Conservation (phyloP, 306 rosid species). For the Mucuna pruriens region DNA sequence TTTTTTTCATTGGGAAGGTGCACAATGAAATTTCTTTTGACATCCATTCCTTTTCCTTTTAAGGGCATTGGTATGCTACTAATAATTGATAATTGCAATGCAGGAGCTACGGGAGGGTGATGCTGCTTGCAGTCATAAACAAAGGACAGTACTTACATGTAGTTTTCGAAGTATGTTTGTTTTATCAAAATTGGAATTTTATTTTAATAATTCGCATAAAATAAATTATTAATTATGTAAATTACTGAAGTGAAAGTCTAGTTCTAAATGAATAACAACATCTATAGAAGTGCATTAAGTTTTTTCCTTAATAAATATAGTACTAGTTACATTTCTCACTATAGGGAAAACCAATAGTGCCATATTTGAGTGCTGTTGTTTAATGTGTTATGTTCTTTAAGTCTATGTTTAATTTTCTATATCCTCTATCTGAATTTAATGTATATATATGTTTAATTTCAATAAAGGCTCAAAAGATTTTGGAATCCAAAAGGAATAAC, state of each 20-base stretch:
- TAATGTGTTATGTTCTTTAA: neutral
- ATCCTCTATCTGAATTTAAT: neutral
- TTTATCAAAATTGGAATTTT: too few species aligned
- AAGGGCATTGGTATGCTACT: neutral
- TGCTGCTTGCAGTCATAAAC: constrained; percentile 8
- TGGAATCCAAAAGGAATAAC: neutral
- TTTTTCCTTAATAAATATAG: too few species aligned
- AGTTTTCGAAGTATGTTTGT: too few species aligned
- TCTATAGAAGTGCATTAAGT: too few species aligned
- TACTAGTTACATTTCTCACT: neutral
- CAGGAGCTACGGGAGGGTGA: constrained; percentile 46
- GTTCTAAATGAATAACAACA: too few species aligned
- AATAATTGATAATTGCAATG: constrained; percentile 24
- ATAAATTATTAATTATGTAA: too few species aligned
- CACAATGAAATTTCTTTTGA: neutral
- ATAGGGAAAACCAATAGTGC: neutral
- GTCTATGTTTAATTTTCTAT: neutral
- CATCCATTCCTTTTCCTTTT: neutral
- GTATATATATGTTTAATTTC: neutral
- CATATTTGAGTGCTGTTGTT: neutral
- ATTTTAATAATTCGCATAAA: too few species aligned
- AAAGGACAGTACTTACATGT: too few species aligned
- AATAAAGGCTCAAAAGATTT: neutral
- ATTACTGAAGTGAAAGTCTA: too few species aligned
- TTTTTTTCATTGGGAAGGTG: neutral